Percentiles rank a stretch among this genome's conserved stretches.
These are phyloP conservation scores for Tolypocladium guangdongense DNA, from an alignment of 2,329 filamentous ascomycete genomes.

Conservation along the genomic window DNA sequence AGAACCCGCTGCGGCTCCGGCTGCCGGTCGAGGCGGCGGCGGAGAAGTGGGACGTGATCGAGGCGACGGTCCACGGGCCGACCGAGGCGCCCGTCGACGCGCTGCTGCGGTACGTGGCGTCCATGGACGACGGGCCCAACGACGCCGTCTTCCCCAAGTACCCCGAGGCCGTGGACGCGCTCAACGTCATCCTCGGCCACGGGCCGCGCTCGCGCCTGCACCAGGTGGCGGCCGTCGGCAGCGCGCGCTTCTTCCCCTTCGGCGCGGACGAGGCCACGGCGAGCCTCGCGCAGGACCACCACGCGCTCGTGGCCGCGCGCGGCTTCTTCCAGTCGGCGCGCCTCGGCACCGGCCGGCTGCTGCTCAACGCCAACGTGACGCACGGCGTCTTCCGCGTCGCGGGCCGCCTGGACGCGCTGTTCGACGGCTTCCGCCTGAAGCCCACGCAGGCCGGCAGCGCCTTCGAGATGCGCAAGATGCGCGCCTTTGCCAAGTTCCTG, in stretches of 20 bases:
- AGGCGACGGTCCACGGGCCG: conserved; percentile 31
- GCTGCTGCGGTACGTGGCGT: conserved; percentile 33
- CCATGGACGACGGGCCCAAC: conserved; percentile 26
- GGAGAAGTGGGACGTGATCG: conserved; percentile 21
- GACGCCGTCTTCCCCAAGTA: conserved; percentile 36
- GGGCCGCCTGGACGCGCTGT: conserved; percentile 24
- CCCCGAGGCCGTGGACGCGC: conserved; percentile 34
- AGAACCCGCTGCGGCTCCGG: conserved; percentile 21
- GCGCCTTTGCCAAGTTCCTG: conserved; percentile 24
- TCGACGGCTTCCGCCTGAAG: conserved; percentile 13
- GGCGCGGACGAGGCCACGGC: conserved; percentile 14
- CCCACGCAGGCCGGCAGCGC: conserved; percentile 6
- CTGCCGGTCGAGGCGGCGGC: conserved; percentile 21
- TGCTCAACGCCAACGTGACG: conserved; percentile 45
- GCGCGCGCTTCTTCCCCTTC: conserved; percentile 37
- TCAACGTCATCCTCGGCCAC: conserved; percentile 42
- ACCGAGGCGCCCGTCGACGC: conserved; percentile 24
- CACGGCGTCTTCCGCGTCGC: conserved; percentile 39
- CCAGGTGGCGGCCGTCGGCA: conserved; percentile 29
- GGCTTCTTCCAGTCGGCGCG: conserved; percentile 47
- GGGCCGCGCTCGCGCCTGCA: conserved; percentile 24
- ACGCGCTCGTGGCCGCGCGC: conserved; percentile 30
- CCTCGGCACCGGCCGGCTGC: conserved; percentile 39
- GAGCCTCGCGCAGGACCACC: conserved; percentile 15
- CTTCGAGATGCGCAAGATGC: conserved; percentile 9